These are phyloP conservation scores for Starmerella apis DNA, from an alignment of 805 yeast species.

Conservation along the genomic window DNA sequence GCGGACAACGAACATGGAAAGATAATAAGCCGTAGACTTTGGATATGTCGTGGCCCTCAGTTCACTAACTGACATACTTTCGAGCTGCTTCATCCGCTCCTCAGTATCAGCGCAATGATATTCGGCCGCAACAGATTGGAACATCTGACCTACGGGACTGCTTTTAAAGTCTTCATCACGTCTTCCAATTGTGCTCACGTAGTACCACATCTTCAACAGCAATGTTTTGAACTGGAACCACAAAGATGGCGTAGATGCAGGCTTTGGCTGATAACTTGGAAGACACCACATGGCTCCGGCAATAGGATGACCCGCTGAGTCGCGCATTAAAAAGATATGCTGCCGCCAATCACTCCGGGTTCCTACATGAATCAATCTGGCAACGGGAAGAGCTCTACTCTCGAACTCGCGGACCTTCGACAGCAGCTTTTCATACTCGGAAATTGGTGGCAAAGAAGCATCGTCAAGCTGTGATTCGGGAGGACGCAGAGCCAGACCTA, in stretches of 20 bases:
- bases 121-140: not conserved
- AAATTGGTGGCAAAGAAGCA: conserved; percentile 7
- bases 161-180: not conserved
- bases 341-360: not conserved
- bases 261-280: conserved; percentile 5
- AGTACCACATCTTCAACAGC: not conserved
- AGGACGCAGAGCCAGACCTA: not conserved
- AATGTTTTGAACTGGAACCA: not conserved
- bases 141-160: not conserved
- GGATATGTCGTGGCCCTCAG: conserved; percentile 6
- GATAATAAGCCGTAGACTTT: not conserved
- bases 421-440: conserved; percentile 9
- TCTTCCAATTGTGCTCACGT: not conserved
- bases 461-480: conserved; percentile 2
- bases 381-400: not conserved
- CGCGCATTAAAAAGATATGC: conserved; percentile 8
- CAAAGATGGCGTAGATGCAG: not conserved
- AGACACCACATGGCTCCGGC: conserved; percentile 7
- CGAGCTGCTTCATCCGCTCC: conserved; percentile 1
- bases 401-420: conserved; percentile 2
- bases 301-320: not conserved
- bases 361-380: not conserved
- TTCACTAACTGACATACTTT: not conserved
- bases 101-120: not conserved
- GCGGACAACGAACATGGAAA: conserved; percentile 7